These are phyloP conservation scores for Xerocomus spinulosus DNA, from an alignment of 768 basidiomycete species.

Conservation along the genomic window DNA sequence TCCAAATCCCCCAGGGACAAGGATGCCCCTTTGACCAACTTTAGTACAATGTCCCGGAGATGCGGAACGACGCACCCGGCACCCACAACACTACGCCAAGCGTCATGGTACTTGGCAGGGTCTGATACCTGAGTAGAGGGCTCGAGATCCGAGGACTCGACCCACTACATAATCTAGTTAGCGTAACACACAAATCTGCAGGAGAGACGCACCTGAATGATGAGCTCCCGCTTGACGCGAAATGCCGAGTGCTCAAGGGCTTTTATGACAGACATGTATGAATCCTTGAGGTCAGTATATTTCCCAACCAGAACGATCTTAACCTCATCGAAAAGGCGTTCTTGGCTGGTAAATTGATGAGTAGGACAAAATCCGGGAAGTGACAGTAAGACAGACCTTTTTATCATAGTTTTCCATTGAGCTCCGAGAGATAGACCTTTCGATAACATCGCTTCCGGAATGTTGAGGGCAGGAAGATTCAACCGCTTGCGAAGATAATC, in stretches of 20 bases:
- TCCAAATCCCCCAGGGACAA: conserved; percentile 97
- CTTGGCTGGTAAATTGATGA: conserved; percentile 56
- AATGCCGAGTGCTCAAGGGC: conserved; percentile 96
- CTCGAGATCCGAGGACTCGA: conserved; percentile 91
- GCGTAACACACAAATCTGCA: neutral
- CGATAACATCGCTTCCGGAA: conserved; percentile 52
- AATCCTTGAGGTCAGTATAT: conserved; percentile 95
- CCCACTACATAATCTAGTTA: conserved; percentile 60
- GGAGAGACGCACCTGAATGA: conserved; percentile 58
- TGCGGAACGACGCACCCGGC: conserved; percentile 56
- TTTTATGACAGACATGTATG: conserved; percentile 98
- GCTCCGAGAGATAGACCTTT: conserved; percentile 62
- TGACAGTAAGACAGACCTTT: conserved; percentile 48
- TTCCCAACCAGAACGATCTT: conserved; percentile 93
- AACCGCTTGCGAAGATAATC: conserved; percentile 78
- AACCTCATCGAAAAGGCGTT: conserved; percentile 85
- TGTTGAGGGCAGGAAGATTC: conserved; percentile 55
- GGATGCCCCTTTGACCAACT: conserved; percentile 65
- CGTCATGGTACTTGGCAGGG: conserved; percentile 90
- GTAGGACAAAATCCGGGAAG: neutral
- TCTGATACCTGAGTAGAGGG: conserved; percentile 69
- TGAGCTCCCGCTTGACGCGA: conserved; percentile 80
- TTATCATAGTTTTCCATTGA: conserved; percentile 81
- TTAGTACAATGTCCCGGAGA: conserved; percentile 9
- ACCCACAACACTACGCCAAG: conserved; percentile 88